Evolutionary conservation across 2,329 filamentous ascomycete species (phyloP), one percentile per base, ranked within the genome.

Genomic region (Trichoderma koningii): DNA sequence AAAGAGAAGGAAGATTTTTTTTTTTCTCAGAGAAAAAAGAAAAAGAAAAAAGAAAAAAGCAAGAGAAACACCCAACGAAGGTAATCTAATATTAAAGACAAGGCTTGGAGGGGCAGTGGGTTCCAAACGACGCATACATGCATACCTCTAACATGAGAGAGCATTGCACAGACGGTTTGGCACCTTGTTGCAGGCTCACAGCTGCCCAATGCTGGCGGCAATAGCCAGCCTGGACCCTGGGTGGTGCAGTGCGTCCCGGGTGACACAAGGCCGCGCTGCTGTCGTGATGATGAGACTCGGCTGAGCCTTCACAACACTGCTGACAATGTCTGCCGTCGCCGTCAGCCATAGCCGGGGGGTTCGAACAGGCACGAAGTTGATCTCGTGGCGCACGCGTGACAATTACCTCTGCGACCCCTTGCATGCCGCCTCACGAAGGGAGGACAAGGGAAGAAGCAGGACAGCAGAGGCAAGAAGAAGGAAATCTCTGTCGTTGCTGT

Each of bases 151-250:
- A n/a, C 30, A 34, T 34, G 30, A 34, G 5, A 34, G 30, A 34
- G 30, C 30, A 34, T 34, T 4, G 30, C 2, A 34, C 30, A 34
- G 5, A 7, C 30, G 5, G 30, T 34, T 34, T 34, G 50, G 26
- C 50, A 52, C 30, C 3, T 10, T 34, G 44, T 52, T 19, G 48
- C 21, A 52, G 52, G 47, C 59, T 52, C 38, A n/a, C 48, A 34
- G 59, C 59, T 53, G 38, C 59, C 59, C 59, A 62, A 62, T 34
- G 23, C 48, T 28, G 44, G 38, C 52, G 45, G 52, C 51, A 44
- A 56, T 14, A 45, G 19, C n/a, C 48, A 52, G n/a, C 38, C 34
- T 62, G 42, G 48, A 52, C 45, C 59, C 59, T 42, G n/a, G 47
- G 30, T 21, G 19, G 34, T 51, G 56, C 56, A 52, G 17, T 52